Evolutionary conservation across 192 early-diverging fungal species (phyloP), one percentile per base, ranked within the genome.

Genomic region (Mortierella alpina): DNA sequence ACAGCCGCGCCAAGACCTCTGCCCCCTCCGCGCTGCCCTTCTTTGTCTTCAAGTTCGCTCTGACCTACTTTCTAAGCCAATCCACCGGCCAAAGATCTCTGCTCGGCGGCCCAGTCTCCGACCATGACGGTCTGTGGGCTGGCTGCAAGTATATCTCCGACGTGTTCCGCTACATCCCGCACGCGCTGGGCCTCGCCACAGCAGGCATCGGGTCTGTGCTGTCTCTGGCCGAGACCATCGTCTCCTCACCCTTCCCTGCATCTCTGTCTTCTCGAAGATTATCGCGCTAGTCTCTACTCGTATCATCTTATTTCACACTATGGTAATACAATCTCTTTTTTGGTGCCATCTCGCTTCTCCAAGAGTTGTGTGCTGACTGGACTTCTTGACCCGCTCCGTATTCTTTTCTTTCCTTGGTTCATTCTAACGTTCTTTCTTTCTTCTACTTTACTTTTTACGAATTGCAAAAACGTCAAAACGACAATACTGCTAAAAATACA

Each of bases 11-110:
- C 14, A 62, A 44, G 40, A 22, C 22, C 20, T 40, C 47, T 11
- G 53, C 41, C 5, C 52, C 69, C 11, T 71, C 69, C 2, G 69
- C 18, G 11, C 49, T 71, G 14, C 62, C 69, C 18, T 71, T 54
- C 50, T 71, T 71, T 54, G 69, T 71, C 40, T 71, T 71, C 69
- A 71, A 71, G 69, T 71, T 71, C 31, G 69, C 69, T 9, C 58
- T 71, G 69, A 63, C 69, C 12, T 71, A 71, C 48, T 59, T 62
- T 8, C 17, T 71, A 13, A 61, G 59, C 49, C 69, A 71, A 4
- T 57, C 57, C 2, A 47, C 44, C 14, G 31, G 44, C 22, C 47
- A 49, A 15, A 45, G 23, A 4, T 48, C 63, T 1, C 22, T 64
- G 12, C 15, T 64, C 20, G 63, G 46, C 17, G 23, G 40, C 6